Conservation (phyloP, 495 filamentous ascomycete species). For the Hyaloscypha variabilis region DNA sequence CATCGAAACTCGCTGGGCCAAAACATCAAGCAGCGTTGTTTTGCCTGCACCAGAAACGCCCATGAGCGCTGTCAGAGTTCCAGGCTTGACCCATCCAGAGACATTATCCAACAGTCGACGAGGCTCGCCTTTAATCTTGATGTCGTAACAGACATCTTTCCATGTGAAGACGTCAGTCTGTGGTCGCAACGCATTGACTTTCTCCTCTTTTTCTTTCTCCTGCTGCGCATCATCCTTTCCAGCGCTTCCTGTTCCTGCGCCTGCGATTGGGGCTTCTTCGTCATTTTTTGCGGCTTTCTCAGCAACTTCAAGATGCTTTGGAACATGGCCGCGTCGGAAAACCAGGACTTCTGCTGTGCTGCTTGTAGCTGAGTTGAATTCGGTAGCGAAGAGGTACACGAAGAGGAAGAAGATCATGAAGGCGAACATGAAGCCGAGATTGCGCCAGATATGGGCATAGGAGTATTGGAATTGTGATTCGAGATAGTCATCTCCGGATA, state of each 20-base stretch:
- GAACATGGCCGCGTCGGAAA: slow-evolving; percentile 77
- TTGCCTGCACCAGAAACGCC: slow-evolving; percentile 75
- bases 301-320: slow-evolving; percentile 57
- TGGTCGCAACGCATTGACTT: slow-evolving; percentile 52
- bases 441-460: slow-evolving; percentile 69
- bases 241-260: slow-evolving; percentile 34
- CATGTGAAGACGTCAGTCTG: slow-evolving; percentile 81
- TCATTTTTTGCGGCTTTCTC: slow-evolving; percentile 44
- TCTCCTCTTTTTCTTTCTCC: slow-evolving; percentile 48
- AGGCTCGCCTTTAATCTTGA: slow-evolving; percentile 79
- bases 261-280: slow-evolving; percentile 42
- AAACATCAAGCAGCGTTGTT: slow-evolving; percentile 70
- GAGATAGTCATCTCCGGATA: slow-evolving; percentile 74
- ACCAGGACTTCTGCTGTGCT: slow-evolving; percentile 90
- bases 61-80: slow-evolving; percentile 89
- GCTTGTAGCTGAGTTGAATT: slow-evolving; percentile 74
- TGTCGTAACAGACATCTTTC: slow-evolving; percentile 84
- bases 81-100: slow-evolving; percentile 90
- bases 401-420: slow-evolving; percentile 71
- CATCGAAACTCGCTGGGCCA: slow-evolving; percentile 81
- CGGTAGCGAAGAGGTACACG: slow-evolving; percentile 71
- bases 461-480: slow-evolving; percentile 62
- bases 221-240: slow-evolving; percentile 35
- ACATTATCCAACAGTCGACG: slow-evolving; percentile 82
- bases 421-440: slow-evolving; percentile 77